A percentile compares a stretch with the other conserved stretches of the same genome.
Conservation (phyloP, 495 filamentous ascomycete species). For the Neurospora sp. region DNA sequence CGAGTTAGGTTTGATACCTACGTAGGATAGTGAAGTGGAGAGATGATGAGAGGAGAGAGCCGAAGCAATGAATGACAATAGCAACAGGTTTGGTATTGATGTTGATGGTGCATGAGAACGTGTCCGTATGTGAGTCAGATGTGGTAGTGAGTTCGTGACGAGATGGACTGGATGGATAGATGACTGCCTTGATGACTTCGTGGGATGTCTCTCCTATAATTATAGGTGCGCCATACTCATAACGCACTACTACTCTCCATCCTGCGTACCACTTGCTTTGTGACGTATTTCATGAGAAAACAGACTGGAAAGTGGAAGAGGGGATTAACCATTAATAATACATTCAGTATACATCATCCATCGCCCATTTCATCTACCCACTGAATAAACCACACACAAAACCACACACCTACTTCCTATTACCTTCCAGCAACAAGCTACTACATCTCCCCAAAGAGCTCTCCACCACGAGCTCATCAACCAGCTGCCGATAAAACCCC, state of each 20-base stretch:
- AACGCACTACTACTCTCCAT: not conserved
- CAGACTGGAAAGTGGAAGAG: not conserved
- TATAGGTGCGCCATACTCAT: not conserved
- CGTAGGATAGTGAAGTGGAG: not conserved
- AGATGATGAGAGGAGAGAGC: not conserved
- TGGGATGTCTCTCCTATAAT: not conserved
- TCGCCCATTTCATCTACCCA: not conserved
- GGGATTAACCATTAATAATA: not conserved
- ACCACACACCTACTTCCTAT: not conserved
- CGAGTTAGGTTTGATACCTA: not conserved
- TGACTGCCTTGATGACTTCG: not conserved
- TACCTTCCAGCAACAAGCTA: not conserved
- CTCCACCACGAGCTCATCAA: not conserved
- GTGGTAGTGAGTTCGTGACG: not conserved
- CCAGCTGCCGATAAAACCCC: conserved; percentile 23
- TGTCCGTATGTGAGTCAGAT: not conserved
- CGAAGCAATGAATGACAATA: not conserved
- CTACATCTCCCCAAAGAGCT: not conserved
- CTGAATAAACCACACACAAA: not conserved
- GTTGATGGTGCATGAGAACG: not conserved
- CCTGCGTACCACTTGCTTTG: not conserved
- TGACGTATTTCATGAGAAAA: not conserved
- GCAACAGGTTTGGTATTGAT: not conserved
- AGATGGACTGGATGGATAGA: not conserved
- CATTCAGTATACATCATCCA: not conserved